These are phyloP conservation scores for Giardia muris DNA, from an alignment of 208 protist species.

Conservation along the genomic window DNA sequence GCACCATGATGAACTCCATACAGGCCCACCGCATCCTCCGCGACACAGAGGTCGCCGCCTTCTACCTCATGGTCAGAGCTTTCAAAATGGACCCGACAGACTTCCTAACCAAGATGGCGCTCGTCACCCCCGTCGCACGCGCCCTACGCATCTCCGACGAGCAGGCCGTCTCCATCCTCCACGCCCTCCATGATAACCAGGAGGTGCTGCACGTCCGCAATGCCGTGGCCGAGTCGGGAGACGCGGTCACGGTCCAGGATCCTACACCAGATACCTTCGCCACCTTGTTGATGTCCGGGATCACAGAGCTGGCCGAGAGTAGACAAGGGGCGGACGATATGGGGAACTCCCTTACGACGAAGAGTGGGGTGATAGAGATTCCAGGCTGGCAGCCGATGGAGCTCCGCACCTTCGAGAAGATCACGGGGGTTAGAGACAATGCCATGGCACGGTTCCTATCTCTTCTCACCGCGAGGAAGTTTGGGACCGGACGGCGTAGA, in stretches of 20 bases:
- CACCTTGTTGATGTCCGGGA: background rate
- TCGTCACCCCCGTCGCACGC: background rate
- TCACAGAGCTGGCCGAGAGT: no score
- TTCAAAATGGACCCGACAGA: background rate
- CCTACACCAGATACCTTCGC: background rate
- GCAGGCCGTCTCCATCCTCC: background rate
- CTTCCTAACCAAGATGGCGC: background rate
- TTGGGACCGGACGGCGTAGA: background rate
- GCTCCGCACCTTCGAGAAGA: background rate
- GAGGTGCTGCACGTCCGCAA: background rate
- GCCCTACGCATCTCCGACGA: background rate
- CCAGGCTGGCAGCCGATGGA: background rate
- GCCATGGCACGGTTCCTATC: background rate
- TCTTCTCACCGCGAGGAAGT: background rate
- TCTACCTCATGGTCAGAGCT: background rate
- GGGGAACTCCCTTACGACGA: background rate
- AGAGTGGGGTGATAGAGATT: background rate
- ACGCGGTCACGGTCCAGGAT: background rate
- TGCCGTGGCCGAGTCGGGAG: background rate
- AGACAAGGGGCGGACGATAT: background rate
- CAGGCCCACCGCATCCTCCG: background rate
- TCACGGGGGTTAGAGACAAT: background rate
- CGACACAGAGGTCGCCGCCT: background rate
- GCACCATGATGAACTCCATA: background rate
- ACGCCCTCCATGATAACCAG: background rate